Evolutionary conservation across 2,329 filamentous ascomycete genomes (phyloP).

Genomic region (Tolypocladium amazonense): DNA sequence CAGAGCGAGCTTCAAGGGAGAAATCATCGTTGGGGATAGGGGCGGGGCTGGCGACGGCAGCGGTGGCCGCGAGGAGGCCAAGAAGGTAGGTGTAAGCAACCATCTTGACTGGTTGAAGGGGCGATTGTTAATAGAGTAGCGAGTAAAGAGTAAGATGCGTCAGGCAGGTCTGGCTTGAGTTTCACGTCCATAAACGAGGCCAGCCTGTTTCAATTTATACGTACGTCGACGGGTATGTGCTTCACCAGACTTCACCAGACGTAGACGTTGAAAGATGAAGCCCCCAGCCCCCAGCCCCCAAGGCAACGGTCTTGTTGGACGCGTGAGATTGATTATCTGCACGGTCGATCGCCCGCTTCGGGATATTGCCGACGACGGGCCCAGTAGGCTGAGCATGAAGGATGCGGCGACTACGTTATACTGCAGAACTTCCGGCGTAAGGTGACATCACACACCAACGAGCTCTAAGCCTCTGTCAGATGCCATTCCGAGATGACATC

Average conservation of each 20-base stretch:
- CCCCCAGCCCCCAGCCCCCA: neutral
- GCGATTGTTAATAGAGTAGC: neutral
- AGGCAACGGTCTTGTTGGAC: neutral
- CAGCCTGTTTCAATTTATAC: neutral
- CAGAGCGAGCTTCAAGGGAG: neutral
- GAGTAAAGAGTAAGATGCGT: neutral
- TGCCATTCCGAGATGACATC: too few species aligned
- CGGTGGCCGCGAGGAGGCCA: neutral
- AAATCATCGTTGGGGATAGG: neutral
- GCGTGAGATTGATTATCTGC: neutral
- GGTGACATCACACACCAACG: neutral
- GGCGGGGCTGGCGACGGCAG: neutral
- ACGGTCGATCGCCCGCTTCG: neutral
- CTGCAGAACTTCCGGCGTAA: neutral
- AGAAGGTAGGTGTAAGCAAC: neutral
- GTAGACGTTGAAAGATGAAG: neutral
- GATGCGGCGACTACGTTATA: neutral
- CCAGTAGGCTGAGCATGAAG: neutral
- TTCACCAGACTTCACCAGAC: neutral
- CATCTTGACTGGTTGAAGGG: neutral
- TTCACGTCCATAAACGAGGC: neutral
- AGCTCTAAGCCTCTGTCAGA: too few species aligned
- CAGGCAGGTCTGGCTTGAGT: neutral
- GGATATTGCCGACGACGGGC: neutral
- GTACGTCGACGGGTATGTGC: neutral